Evolutionary conservation across 148 eudicot species (phyloP).

Genomic region (Fagopyrum tataricum): DNA sequence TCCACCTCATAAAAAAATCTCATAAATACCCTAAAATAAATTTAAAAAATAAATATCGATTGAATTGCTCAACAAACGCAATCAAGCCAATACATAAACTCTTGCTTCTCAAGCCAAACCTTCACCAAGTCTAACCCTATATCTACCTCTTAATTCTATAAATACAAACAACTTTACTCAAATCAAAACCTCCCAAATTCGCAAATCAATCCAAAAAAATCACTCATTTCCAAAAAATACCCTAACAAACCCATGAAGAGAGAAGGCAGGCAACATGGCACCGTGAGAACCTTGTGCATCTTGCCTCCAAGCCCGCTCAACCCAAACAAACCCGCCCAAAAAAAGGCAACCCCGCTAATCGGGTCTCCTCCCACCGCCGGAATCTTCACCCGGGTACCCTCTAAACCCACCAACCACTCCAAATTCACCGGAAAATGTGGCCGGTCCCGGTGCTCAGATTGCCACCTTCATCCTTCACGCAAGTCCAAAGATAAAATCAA

Average conservation of each 20-base stretch:
- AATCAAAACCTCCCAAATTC: background rate
- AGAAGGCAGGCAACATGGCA: conserved; percentile 64
- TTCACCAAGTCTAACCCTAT: background rate
- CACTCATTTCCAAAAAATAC: background rate
- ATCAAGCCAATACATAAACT: background rate
- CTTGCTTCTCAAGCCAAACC: conserved; percentile 6
- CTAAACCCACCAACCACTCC: conserved; percentile 79
- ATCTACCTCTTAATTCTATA: background rate
- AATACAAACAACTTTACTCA: background rate
- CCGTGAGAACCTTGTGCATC: conserved; percentile 44
- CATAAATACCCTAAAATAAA: background rate
- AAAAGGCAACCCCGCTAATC: conserved; percentile 22
- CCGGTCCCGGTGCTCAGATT: conserved; percentile 30
- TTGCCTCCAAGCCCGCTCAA: conserved; percentile 22
- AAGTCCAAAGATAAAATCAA: conserved; percentile 60
- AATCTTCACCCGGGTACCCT: conserved; percentile 42
- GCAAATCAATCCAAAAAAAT: background rate
- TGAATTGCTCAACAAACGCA: conserved; percentile 5
- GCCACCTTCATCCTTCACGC: conserved; percentile 39
- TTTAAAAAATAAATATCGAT: background rate
- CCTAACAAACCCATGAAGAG: conserved; percentile 54
- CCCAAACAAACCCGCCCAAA: conserved; percentile 8
- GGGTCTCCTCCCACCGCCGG: conserved; percentile 50
- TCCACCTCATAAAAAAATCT: conserved; percentile 1
- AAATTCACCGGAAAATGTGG: conserved; percentile 70